A percentile compares a stretch with the other conserved stretches of the same genome.
phyloP scores from a whole-genome alignment of 805 yeast species.

The Myxozyma mucilagina region DNA sequence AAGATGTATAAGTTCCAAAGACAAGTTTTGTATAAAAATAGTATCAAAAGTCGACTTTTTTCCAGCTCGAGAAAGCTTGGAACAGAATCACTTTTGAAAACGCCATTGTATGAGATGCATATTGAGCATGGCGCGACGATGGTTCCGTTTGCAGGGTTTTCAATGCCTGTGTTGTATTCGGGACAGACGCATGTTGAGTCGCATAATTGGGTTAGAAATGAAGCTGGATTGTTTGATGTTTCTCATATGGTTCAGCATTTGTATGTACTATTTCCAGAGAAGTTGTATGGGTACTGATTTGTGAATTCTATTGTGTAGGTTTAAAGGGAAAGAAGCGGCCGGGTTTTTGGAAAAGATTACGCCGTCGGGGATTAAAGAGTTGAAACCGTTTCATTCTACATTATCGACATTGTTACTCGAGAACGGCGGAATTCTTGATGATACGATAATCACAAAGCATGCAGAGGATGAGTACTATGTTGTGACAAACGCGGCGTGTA shows the following conservation, averaged over 20 bases:
- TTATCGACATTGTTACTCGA: slow-evolving; percentile 67
- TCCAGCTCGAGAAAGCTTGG: not conserved
- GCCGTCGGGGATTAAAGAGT: slow-evolving; percentile 74
- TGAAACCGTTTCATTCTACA: slow-evolving; percentile 63
- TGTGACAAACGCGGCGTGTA: slow-evolving; percentile 95
- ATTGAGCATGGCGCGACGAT: slow-evolving; percentile 77
- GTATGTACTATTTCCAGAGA: slow-evolving; percentile 3
- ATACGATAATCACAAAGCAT: slow-evolving; percentile 84
- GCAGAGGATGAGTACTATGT: slow-evolving; percentile 71
- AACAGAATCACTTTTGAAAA: slow-evolving; percentile 37
- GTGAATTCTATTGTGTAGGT: slow-evolving; percentile 36
- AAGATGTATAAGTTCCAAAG: not conserved
- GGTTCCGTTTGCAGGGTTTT: slow-evolving; percentile 96
- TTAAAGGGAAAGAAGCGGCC: slow-evolving; percentile 68
- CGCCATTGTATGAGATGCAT: slow-evolving; percentile 84
- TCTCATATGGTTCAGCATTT: slow-evolving; percentile 94
- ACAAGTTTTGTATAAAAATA: no score
- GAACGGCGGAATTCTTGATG: slow-evolving; percentile 90
- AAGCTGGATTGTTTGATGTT: slow-evolving; percentile 92
- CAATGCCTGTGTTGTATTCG: slow-evolving; percentile 85
- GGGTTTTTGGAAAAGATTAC: slow-evolving; percentile 74
- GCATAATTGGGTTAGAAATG: slow-evolving; percentile 87
- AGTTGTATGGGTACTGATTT: not conserved
- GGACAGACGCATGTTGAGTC: slow-evolving; percentile 86
- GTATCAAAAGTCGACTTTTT: not conserved